Conservation (phyloP, 331 rosid species). For the Phaseolus coccineus region DNA sequence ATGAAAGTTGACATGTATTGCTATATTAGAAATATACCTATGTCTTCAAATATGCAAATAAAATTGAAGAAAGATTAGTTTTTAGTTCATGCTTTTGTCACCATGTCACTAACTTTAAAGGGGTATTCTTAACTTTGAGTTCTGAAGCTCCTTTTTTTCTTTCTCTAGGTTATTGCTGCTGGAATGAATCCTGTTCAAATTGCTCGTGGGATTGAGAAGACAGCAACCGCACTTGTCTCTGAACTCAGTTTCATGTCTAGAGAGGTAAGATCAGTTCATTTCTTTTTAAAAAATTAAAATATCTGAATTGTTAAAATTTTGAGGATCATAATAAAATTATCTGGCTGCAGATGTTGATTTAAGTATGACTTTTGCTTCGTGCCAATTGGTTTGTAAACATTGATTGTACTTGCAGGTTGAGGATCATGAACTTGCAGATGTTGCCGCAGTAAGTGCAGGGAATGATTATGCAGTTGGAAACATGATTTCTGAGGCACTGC, state of each 20-base stretch:
- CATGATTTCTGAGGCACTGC: conserved; percentile 83
- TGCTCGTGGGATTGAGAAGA: conserved; percentile 90
- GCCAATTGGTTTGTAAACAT: conserved; percentile 29
- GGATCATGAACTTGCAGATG: conserved; percentile 82
- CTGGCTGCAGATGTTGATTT: conserved; percentile 30
- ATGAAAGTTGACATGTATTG: conserved; percentile 6
- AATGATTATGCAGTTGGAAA: conserved; percentile 82
- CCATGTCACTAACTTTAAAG: not conserved
- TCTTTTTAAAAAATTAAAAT: not conserved
- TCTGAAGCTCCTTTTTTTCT: conserved; percentile 1
- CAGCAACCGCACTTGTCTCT: conserved; percentile 80
- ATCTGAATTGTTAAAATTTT: not conserved
- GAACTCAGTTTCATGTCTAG: conserved; percentile 84
- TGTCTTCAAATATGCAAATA: conserved; percentile 6
- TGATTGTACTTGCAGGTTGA: conserved; percentile 64
- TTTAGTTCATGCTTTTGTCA: conserved; percentile 8
- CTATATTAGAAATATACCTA: not conserved
- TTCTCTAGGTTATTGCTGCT: conserved; percentile 80
- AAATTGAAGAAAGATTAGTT: conserved; percentile 11
- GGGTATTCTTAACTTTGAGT: conserved; percentile 2
- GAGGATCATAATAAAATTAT: conserved; percentile 23
- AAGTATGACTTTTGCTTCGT: conserved; percentile 5
- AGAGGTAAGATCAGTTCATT: conserved; percentile 60
- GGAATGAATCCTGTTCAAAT: conserved; percentile 95
- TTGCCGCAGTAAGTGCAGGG: conserved; percentile 95